These are phyloP conservation scores for Withania somnifera DNA, from an alignment of 305 asterid genomes.

Conservation along the genomic window DNA sequence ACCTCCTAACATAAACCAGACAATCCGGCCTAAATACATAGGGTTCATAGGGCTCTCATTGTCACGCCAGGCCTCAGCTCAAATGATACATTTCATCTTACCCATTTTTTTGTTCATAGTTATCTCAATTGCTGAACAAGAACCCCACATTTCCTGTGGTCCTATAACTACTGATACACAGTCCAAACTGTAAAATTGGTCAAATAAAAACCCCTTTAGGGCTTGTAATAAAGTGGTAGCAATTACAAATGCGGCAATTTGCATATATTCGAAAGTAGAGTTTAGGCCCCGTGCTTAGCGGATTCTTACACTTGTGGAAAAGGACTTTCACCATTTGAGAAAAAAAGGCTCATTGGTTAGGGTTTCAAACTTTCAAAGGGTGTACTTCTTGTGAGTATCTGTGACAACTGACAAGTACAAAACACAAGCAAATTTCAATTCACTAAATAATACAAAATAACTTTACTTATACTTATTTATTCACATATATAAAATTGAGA, in stretches of 20 bases:
- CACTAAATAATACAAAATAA: no score
- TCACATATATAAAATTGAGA: no score
- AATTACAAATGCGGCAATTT: conserved; percentile 8
- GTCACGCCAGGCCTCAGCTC: not conserved
- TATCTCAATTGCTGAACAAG: not conserved
- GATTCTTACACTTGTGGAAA: not conserved
- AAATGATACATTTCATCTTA: not conserved
- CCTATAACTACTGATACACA: not conserved
- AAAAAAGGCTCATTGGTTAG: not conserved
- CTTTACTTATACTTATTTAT: no score
- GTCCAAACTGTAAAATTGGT: not conserved
- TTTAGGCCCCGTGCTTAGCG: not conserved
- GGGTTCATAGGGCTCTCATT: not conserved
- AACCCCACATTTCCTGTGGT: conserved; percentile 3
- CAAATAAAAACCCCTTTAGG: not conserved
- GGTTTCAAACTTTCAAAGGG: conserved; percentile 10
- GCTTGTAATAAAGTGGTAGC: not conserved
- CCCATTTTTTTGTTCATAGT: not conserved
- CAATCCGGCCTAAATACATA: not conserved
- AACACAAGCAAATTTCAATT: no score
- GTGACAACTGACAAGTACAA: conserved; percentile 12
- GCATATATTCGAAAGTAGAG: conserved; percentile 13
- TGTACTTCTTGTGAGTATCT: not conserved
- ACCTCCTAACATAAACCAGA: not conserved
- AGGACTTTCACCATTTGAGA: not conserved